Base-by-base conservation (phyloP, 768 basidiomycete genomes). In the Leccinum disarticulatum region DNA sequence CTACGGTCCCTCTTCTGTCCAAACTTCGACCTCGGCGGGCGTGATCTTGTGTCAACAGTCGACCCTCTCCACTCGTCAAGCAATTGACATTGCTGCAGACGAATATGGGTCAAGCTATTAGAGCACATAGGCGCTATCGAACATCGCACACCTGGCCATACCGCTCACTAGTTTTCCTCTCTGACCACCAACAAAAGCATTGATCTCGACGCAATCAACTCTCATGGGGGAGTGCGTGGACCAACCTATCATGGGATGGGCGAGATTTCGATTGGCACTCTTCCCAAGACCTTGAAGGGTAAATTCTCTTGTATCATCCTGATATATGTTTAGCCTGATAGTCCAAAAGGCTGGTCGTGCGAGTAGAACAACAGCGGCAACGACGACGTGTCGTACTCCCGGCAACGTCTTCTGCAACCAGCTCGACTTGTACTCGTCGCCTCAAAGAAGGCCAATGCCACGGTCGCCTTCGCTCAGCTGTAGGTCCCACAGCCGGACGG, bases 371-470 rank as follows among this genome's bases (percentile, higher is more conserved):
- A 65, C 54, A 25, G 48, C n/a, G 3, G 48, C 56, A 46, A 65
- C 57, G 54, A 49, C 48, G 48, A 27, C 27, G 64, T 85, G 81
- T 82, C 81, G 76, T 88, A 72, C 74, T 76, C 87, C 69, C 80
- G 88, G 28, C 87, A 88, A 71, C 68, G 78, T 64, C 84, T 90
- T 58, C 86, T 86, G 25, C 82, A 88, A 52, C 86, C 87, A 54
- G 84, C 86, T 46, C 84, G 88, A 63, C 79, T 87, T 49, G 31
- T 89, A 87, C 72, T 88, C 88, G 17, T 80, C 87, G 0, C 85
- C 87, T 79, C 87, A 55, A 83, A 82, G 76, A 77, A 66, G 60
- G 73, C 70, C 52, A 78, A 78, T 68, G 84, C 87, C 2, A 85
- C 83, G 15, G 66, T 80, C 13, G 81, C 82, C 1, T 71, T 78